Evolutionary conservation across 2,329 filamentous ascomycete species (phyloP), one percentile per base, ranked within the genome.

Genomic region (Aspergillus unguis): DNA sequence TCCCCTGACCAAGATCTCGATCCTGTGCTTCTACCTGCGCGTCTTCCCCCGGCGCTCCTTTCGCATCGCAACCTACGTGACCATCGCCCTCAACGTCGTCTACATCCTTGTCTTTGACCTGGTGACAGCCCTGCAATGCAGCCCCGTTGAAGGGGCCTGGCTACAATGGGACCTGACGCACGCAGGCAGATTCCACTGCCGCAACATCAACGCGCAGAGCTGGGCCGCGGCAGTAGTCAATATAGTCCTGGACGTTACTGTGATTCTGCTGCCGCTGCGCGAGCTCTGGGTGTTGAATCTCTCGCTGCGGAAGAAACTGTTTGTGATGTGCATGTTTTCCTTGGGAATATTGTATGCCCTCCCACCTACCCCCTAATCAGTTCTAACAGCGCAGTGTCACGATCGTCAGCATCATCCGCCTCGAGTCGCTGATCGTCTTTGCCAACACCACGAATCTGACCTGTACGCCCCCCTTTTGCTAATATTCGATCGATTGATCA

Each of bases 351-450:
- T 73, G 71, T 73, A 47, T 42, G 69, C 62, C 3, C 6, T 9
- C 5, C 23, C 1, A 17, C 1, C 17, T 17, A 1, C 1, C 17
- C 17, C 17, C 17, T 17, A 17, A 17, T 17, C 17, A 17, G 17
- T 17, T 17, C 17, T 58, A 37, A 57, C 38, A 31, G n/a, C 6
- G 28, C 35, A 77, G 72, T 48, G 72, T 76, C 36, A 77, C 73
- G 2, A 54, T 78, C n/a, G 65, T 77, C 54, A 75, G 72, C 50
- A 69, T 74, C 44, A 60, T 78, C 28, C 73, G 75, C n/a, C 63
- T 78, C 3, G 65, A 68, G 8, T 72, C 71, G 5, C 67, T 78
- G 17, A 68, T 77, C 43, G 55, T 62, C 40, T 77, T 78, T 54
- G 71, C 70, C 7, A 66, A 62, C 33, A 75, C 75, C 2, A 41